These are phyloP conservation scores for Bretziella fagacearum DNA, from an alignment of 2,329 filamentous ascomycete genomes.

Conservation along the genomic window DNA sequence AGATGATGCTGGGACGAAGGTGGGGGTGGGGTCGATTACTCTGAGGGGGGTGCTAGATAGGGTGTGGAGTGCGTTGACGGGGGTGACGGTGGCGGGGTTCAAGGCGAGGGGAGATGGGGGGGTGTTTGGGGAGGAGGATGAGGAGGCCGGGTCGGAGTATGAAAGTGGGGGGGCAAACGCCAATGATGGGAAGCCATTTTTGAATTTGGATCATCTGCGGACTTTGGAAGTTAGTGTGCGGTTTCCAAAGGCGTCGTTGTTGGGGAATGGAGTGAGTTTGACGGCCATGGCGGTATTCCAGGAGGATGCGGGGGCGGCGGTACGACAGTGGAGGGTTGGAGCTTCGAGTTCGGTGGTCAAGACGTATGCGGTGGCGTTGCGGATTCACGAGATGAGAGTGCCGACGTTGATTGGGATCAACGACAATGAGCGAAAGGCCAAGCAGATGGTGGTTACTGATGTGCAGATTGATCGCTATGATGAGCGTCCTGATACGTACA, in stretches of 20 bases:
- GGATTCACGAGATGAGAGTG: conserved; percentile 40
- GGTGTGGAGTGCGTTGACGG: conserved; percentile 22
- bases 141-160: neutral
- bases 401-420: conserved; percentile 59
- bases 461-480: conserved; percentile 41
- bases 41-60: conserved; percentile 20
- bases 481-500: conserved; percentile 32
- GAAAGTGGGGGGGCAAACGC: neutral
- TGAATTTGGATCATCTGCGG: conserved; percentile 23
- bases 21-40: conserved; percentile 2
- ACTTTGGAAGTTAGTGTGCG: conserved; percentile 35
- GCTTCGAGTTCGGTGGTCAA: conserved; percentile 15
- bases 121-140: conserved; percentile 5
- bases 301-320: conserved; percentile 15
- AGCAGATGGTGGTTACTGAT: conserved; percentile 49
- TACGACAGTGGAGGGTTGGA: conserved; percentile 12
- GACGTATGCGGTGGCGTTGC: conserved; percentile 24
- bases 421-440: conserved; percentile 46
- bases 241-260: conserved; percentile 51
- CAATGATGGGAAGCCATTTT: conserved; percentile 18
- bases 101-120: conserved; percentile 5
- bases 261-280: conserved; percentile 43
- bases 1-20: neutral
- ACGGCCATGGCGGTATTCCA: conserved; percentile 29
- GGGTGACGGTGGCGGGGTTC: conserved; percentile 16